phyloP scores from a whole-genome alignment of 495 filamentous ascomycete species.

The Aspergillus diversus region DNA sequence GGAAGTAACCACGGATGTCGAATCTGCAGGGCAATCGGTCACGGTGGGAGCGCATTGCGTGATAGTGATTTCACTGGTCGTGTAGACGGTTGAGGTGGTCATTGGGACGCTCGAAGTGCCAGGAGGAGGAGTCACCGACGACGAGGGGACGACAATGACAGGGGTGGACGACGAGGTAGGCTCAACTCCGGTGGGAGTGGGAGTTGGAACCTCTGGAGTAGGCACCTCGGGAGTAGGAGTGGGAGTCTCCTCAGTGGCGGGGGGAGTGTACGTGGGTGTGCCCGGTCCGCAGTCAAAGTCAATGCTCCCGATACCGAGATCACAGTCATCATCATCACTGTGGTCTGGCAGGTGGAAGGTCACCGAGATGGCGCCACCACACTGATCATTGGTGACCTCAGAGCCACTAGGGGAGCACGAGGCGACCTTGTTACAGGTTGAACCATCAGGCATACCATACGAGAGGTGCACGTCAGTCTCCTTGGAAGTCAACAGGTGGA shows the following conservation, averaged over 20 bases:
- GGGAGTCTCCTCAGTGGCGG: slow-evolving; percentile 17
- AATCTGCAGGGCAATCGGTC: slow-evolving; percentile 61
- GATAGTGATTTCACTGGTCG: slow-evolving; percentile 60
- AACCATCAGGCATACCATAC: slow-evolving; percentile 80
- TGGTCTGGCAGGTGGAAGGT: slow-evolving; percentile 71
- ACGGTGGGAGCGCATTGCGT: slow-evolving; percentile 60
- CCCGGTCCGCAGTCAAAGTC: slow-evolving; percentile 76
- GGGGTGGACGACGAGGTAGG: slow-evolving; percentile 12
- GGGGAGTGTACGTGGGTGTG: slow-evolving; percentile 24
- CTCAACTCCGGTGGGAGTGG: slow-evolving; percentile 6
- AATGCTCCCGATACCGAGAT: slow-evolving; percentile 74
- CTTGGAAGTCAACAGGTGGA: slow-evolving; percentile 72
- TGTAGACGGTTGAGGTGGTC: slow-evolving; percentile 63
- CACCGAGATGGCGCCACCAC: slow-evolving; percentile 84
- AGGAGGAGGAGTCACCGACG: slow-evolving; percentile 10
- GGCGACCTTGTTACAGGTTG: slow-evolving; percentile 73
- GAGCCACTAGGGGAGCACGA: slow-evolving; percentile 66
- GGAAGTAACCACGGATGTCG: slow-evolving; percentile 55
- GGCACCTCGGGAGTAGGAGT: slow-evolving; percentile 14
- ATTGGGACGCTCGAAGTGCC: slow-evolving; percentile 24
- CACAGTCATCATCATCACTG: slow-evolving; percentile 57
- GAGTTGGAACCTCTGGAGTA: background rate
- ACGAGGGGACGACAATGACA: slow-evolving; percentile 4
- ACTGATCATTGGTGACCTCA: slow-evolving; percentile 78
- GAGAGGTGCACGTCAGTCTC: slow-evolving; percentile 79